Evolutionary conservation across 148 eudicot species (phyloP).

Genomic region (Hydrangea macrophylla): DNA sequence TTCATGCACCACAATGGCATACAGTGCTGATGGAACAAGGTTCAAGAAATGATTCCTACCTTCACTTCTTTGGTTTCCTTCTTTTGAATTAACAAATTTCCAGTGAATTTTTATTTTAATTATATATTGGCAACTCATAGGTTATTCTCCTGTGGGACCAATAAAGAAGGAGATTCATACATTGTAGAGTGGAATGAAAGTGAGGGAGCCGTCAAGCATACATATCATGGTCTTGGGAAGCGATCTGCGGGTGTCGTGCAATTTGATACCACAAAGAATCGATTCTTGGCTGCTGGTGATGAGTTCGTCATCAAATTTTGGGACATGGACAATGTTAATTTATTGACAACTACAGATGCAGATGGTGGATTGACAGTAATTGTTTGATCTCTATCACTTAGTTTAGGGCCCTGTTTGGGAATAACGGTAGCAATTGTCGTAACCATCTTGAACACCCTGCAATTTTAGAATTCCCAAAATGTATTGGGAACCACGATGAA

Average conservation of each 20-base stretch:
- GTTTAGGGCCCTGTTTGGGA: too few species aligned
- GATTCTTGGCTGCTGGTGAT: constrained; percentile 88
- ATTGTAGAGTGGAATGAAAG: constrained; percentile 97
- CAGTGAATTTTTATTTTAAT: constrained; percentile 5
- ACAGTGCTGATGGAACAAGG: constrained; percentile 94
- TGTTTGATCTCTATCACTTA: constrained; percentile 6
- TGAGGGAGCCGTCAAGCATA: constrained; percentile 84
- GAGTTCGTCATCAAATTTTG: constrained; percentile 72
- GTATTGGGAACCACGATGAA: too few species aligned
- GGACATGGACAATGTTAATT: constrained; percentile 83
- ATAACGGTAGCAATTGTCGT: too few species aligned
- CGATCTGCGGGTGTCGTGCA: constrained; percentile 75
- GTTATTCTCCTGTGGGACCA: constrained; percentile 94
- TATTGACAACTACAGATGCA: constrained; percentile 64
- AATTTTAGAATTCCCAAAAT: too few species aligned
- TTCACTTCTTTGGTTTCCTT: not conserved
- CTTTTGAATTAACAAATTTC: too few species aligned
- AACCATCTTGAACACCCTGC: too few species aligned
- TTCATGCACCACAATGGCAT: constrained; percentile 79
- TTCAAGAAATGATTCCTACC: constrained; percentile 20
- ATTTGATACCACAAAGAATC: constrained; percentile 83
- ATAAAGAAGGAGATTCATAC: constrained; percentile 88
- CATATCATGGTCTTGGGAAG: constrained; percentile 74
- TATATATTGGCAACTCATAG: constrained; percentile 29
- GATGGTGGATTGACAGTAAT: constrained; percentile 89